Base-by-base conservation (phyloP, 108 stramenopile species). In the Pseudonitzschia multiseries region DNA sequence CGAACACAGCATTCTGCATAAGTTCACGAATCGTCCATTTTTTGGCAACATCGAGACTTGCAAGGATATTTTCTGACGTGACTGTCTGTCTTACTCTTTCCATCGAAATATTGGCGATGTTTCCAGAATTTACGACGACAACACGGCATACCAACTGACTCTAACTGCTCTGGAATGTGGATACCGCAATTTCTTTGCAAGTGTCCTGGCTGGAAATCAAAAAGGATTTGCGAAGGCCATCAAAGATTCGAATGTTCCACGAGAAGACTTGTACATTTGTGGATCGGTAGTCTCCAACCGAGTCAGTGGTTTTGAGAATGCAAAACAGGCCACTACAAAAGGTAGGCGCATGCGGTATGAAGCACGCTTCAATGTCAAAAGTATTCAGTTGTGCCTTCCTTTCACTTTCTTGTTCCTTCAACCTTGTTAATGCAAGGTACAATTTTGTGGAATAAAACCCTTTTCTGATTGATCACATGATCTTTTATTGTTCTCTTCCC, bases 161-260 rank as follows among this genome's bases (percentile, higher is more conserved):
- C 74, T 85, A 20, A 82, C 77, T 9, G 90, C 90, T 6, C 75
- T 91, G 42, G 84, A 91, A 61, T 79, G 74, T 14, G 89, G 89
- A 28, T 91, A 91, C 69, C 84, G 89, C 32, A 91, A 91, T 65
- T 90, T 91, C 68, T 91, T 91, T 73, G 90, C 90, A 5, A 78
- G 76, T 70, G 87, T 91, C 51, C 68, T 91, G 42, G 87, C 90
- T 3, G 86, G 90, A 15, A 91, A 91, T 71, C 90, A 91, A 79
- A 83, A 71, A 63, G 90, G 90, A 57, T 88, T 89, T 77, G 87
- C 86, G 0, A 80, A 74, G 77, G 90, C 90, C 28, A 69, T 91
- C 4, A 81, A 83, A 29, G 90, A 83, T 41, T 76, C 77, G 5
- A 87, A 86, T 14, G 76, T 91, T 22, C 86, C 90, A 41, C 79